phyloP scores from a whole-genome alignment of 805 yeast species.

The Lipomyces chichibuensis region DNA sequence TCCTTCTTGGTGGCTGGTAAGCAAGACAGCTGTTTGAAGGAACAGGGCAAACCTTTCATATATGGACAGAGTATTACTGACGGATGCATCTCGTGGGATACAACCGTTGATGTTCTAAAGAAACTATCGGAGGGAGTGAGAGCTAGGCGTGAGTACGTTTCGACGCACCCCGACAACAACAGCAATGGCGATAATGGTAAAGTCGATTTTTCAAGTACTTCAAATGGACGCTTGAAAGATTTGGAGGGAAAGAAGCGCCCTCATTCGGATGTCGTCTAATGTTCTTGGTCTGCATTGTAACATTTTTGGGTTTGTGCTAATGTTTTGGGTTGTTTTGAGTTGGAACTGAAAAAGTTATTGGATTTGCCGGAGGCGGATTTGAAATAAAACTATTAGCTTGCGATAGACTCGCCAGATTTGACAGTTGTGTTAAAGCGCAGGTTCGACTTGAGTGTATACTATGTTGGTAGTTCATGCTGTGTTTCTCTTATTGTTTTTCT shows the following conservation, averaged over 20 bases:
- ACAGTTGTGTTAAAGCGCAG: background rate
- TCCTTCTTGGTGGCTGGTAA: conserved; percentile 89
- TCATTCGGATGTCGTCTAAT: background rate
- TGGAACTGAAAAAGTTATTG: background rate
- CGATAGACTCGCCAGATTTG: background rate
- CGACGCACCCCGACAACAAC: conserved; percentile 18
- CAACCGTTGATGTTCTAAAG: conserved; percentile 72
- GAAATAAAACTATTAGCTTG: background rate
- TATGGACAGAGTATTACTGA: conserved; percentile 98
- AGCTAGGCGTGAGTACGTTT: conserved; percentile 58
- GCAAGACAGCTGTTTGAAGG: conserved; percentile 55
- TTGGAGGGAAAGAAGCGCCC: background rate
- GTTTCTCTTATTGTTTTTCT: background rate
- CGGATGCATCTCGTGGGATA: conserved; percentile 91
- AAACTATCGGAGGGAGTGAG: conserved; percentile 78
- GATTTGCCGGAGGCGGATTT: background rate
- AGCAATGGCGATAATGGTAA: conserved; percentile 22
- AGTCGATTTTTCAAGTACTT: background rate
- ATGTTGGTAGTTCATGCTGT: background rate
- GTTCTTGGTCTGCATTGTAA: background rate
- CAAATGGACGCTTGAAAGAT: background rate
- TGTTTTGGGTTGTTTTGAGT: background rate
- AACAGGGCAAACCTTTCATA: conserved; percentile 70
- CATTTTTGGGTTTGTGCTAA: background rate
- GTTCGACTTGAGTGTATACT: background rate